Conservation (phyloP, 2,329 filamentous ascomycete species). For the Penicillium sp. region DNA sequence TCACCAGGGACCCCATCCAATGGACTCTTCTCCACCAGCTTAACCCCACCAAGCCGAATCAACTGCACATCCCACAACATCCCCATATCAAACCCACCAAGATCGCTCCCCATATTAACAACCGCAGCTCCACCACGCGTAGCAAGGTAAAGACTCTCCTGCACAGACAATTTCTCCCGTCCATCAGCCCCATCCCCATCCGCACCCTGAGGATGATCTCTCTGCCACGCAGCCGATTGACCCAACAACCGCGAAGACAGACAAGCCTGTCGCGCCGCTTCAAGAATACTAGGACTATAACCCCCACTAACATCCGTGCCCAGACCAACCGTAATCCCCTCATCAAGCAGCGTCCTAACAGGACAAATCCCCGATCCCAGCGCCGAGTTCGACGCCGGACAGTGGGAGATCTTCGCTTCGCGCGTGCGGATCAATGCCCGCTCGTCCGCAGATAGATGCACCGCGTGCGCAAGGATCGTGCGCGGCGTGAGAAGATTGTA, state of each 20-base stretch:
- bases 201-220: conserved; percentile 6
- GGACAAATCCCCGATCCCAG: conserved; percentile 76
- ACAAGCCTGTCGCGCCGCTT: conserved; percentile 77
- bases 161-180: conserved; percentile 69
- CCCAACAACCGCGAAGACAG: conserved; percentile 72
- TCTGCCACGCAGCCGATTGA: conserved; percentile 38
- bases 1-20: not conserved
- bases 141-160: conserved; percentile 82
- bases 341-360: conserved; percentile 71
- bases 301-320: conserved; percentile 92
- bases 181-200: conserved; percentile 36
- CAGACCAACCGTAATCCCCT: conserved; percentile 75
- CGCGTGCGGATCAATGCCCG: conserved; percentile 61
- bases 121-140: conserved; percentile 85
- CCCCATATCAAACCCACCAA: conserved; percentile 82
- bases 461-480: conserved; percentile 82
- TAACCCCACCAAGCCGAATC: conserved; percentile 60
- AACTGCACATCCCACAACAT: conserved; percentile 92
- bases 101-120: conserved; percentile 67
- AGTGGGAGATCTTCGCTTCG: conserved; percentile 73
- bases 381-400: conserved; percentile 75
- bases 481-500: conserved; percentile 66
- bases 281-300: conserved; percentile 76
- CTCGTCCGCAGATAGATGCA: conserved; percentile 72
- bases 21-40: conserved; percentile 22